Percentiles rank a stretch among this genome's conserved stretches.
Evolutionary conservation across 495 filamentous ascomycete genomes (phyloP).

Genomic region (Neurospora sp.): DNA sequence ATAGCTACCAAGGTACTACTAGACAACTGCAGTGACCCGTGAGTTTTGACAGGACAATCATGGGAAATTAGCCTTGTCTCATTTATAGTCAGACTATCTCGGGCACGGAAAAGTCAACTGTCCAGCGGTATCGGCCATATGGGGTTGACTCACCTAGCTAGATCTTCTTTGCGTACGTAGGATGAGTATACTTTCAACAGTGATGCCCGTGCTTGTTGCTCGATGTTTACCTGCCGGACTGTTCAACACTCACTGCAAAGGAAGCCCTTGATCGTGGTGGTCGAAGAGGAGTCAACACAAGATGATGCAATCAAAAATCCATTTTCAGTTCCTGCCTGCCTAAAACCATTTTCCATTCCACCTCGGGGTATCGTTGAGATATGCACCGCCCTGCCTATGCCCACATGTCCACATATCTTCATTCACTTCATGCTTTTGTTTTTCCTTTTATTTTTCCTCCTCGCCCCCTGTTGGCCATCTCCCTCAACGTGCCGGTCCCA

Average conservation of each 20-base stretch:
- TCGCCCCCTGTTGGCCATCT: not conserved
- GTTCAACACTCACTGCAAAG: not conserved
- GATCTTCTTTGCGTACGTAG: not conserved
- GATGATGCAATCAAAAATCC: not conserved
- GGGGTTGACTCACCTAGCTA: not conserved
- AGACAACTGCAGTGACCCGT: not conserved
- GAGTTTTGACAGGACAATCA: not conserved
- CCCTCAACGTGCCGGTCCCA: not conserved
- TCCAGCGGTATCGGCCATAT: not conserved
- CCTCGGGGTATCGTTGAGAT: not conserved
- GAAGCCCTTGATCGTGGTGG: not conserved
- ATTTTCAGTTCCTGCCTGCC: not conserved
- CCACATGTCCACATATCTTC: not conserved
- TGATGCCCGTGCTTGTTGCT: not conserved
- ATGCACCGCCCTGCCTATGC: not conserved
- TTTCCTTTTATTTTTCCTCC: not conserved
- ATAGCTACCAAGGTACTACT: not conserved
- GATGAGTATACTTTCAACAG: not conserved
- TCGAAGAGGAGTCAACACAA: not conserved
- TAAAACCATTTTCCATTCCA: not conserved
- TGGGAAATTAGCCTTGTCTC: not conserved
- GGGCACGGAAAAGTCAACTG: not conserved
- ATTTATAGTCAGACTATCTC: not conserved
- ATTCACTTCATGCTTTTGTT: not conserved
- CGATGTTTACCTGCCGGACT: not conserved